Evolutionary conservation across 108 stramenopile genomes (phyloP), one percentile per base, ranked within the genome.

Genomic region (Stephanodiscus minutulus): DNA sequence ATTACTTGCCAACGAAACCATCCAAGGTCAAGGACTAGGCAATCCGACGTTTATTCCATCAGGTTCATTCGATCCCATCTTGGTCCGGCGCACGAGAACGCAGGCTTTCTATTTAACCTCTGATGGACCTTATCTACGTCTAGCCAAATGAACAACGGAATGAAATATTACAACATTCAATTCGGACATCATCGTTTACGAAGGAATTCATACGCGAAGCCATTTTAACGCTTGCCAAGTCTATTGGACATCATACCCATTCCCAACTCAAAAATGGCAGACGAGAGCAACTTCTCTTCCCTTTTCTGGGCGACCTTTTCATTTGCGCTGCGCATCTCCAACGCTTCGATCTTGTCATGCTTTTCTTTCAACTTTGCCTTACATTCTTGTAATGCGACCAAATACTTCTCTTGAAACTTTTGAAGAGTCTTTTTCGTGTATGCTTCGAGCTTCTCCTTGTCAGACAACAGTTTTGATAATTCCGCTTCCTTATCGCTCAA

Each of bases 381-480:
- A 74, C 90, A 92, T 57, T 92, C 94, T 67, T 95, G 91, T 41
- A 96, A 72, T 21, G 96, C 94, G 31, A 92, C 92, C 75, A 95
- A 74, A 77, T 97, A 97, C 77, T 97, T 97, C 67, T 97, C 94
- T 68, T 97, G 95, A 69, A 97, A 95, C 75, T 92, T 96, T 53
- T 91, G 85, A 20, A 97, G 78, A 0, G 96, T 96, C 72, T 91
- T 84, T 84, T 96, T 96, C 27, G 96, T 96, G 73, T 96, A 97
- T 17, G 87, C 84, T 70, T 97, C 96, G 3, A 97, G 87, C 68
- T 93, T 95, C 58, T 96, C 96, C 79, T 96, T 97, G 73, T 96
- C 96, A 27, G 74, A 82, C 37, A 76, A 85, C 47, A 97, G 83
- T 68, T 92, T 95, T 58, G 87, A 81, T 59, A 92, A 85, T 76